Evolutionary conservation across 495 filamentous ascomycete species (phyloP), one percentile per base, ranked within the genome.

Genomic region (Pyronema omphalodes): DNA sequence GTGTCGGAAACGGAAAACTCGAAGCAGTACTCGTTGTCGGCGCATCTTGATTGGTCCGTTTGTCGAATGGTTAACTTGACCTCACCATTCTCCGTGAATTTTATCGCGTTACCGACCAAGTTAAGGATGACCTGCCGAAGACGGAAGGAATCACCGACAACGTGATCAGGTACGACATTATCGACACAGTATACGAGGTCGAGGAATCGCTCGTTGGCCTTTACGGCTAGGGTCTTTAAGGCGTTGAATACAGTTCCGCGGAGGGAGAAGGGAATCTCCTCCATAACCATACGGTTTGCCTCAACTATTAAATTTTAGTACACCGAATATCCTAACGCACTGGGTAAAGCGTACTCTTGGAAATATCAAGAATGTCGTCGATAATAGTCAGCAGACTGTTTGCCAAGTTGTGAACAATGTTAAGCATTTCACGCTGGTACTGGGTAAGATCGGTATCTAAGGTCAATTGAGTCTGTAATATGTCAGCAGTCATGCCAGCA

Each of bases 241-340:
- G 91, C 91, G 57, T 94, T 95, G 77, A 99, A 99, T 23, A 99
- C 88, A 6, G 88, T 93, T 45, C 88, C 86, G 43, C 91, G 80
- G 50, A 96, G 73, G 0, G 93, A 95, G 70, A 95, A 99, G 9
- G 88, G 88, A 60, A 96, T 95, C 64, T 89, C 86, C 64, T 99
- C 91, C 71, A 99, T 93, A 15, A 94, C 85, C 93, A 99, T 96
- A n/a, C 91, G 81, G 66, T 95, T 89, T 23, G 91, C 91, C 69
- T 99, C 91, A 58, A 99, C 62, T 65, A 49, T n/a, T 37, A 40
- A 7, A 17, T 15, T 19, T 44, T 23, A 46, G 29, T 14, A 48
- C 44, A 12, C 8, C 7, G 41, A 34, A 37, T 29, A 46, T 19
- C 45, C 7, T 9, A 19, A 51, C 11, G 35, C 34, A 51, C 8